A percentile compares a stretch with the other conserved stretches of the same genome.
phyloP scores from a whole-genome alignment of 2,329 filamentous ascomycete species.

The Monosporascus sp. region DNA sequence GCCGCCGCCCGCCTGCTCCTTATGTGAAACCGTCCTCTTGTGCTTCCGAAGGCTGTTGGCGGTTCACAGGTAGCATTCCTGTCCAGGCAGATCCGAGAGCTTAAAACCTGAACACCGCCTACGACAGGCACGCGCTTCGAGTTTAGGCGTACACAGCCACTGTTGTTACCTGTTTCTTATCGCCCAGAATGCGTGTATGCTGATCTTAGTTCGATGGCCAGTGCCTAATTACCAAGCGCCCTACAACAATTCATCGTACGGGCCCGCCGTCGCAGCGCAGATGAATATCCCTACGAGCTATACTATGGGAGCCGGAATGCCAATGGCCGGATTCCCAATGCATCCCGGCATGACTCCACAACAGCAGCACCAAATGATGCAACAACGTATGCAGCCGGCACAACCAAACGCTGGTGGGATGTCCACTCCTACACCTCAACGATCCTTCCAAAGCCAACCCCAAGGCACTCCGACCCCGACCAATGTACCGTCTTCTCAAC shows the following conservation, averaged over 20 bases:
- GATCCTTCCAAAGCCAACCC: slow-evolving; percentile 29
- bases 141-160: slow-evolving; percentile 9
- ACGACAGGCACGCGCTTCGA: too few species aligned
- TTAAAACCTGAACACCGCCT: neutral
- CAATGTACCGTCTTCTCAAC: slow-evolving; percentile 26
- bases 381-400: slow-evolving; percentile 33
- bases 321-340: slow-evolving; percentile 52
- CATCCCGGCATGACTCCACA: slow-evolving; percentile 44
- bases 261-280: slow-evolving; percentile 44
- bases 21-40: neutral
- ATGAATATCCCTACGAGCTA: slow-evolving; percentile 46
- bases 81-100: slow-evolving; percentile 5
- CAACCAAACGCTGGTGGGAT: slow-evolving; percentile 30
- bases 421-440: slow-evolving; percentile 31
- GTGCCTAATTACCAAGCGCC: slow-evolving; percentile 53
- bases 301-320: slow-evolving; percentile 46
- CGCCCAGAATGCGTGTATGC: slow-evolving; percentile 14
- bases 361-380: slow-evolving; percentile 37
- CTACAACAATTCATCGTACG: slow-evolving; percentile 53
- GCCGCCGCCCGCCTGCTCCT: neutral
- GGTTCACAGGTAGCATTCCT: slow-evolving; percentile 7
- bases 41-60: slow-evolving; percentile 8
- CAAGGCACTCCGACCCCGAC: slow-evolving; percentile 32
- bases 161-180: slow-evolving; percentile 8
- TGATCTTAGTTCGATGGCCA: slow-evolving; percentile 29